Percentiles rank a stretch among this genome's conserved stretches.
Evolutionary conservation across 495 filamentous ascomycete species (phyloP).

Genomic region (Aspergillus sclerotiicarbonarius): DNA sequence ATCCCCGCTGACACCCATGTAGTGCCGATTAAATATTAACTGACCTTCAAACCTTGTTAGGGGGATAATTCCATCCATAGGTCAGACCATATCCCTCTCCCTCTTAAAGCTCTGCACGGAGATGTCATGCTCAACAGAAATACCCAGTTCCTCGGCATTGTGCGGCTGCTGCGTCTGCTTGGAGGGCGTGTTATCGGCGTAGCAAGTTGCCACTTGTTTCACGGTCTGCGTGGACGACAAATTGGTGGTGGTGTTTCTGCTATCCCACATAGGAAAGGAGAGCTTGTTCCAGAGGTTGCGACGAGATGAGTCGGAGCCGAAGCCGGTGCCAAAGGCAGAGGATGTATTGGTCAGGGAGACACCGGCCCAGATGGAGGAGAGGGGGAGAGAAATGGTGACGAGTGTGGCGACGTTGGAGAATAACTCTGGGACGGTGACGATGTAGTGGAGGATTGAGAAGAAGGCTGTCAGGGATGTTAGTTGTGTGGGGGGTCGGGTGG

Average conservation of each 20-base stretch:
- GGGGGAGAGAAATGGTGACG: constrained; percentile 71
- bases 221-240: not conserved
- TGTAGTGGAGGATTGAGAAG: constrained; percentile 66
- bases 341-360: constrained; percentile 34
- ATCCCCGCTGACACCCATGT: too few species aligned
- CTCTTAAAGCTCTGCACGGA: constrained; percentile 24
- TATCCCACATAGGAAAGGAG: constrained; percentile 14
- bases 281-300: constrained; percentile 33
- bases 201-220: constrained; percentile 26
- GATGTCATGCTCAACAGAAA: constrained; percentile 37
- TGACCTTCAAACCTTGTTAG: too few species aligned
- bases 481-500: constrained; percentile 2
- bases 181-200: constrained; percentile 20
- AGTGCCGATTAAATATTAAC: too few species aligned
- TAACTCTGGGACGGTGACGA: constrained; percentile 53
- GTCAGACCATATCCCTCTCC: constrained; percentile 2
- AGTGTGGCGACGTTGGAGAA: constrained; percentile 61
- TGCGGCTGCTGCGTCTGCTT: constrained; percentile 10
- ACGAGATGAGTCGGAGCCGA: constrained; percentile 8
- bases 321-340: not conserved
- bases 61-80: too few species aligned
- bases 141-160: constrained; percentile 25
- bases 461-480: constrained; percentile 47
- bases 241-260: constrained; percentile 6
- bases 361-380: constrained; percentile 77